Evolutionary conservation across 768 basidiomycete genomes (phyloP), one percentile per base, ranked within the genome.

Genomic region (Boletus bicolor): DNA sequence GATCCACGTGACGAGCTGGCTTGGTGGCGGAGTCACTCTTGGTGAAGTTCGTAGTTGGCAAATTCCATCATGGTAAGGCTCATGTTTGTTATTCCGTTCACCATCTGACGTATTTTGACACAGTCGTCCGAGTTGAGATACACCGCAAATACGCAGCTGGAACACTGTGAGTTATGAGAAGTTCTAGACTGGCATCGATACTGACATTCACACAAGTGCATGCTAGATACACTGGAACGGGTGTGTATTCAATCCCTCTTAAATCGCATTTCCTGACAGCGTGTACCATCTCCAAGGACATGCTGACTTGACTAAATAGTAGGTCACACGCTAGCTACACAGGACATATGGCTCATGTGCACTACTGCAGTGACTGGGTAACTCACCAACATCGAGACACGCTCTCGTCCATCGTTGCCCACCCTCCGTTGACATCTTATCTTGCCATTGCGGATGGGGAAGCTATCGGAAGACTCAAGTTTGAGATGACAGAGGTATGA

Each of bases 331-430:
- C 39, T 50, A n/a, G n/a, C 26, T 42, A 19, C 35, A 0, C 11
- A 28, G 39, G 32, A 59, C 44, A 35, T 34, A 41, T 41, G 46
- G 48, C 46, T 54, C 11, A 62, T 62, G 59, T 66, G 61, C 19
- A 38, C 34, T 50, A 5, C 3, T 67, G 8, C 32, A 98, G 96
- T 73, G 96, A 98, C 68, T 98, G 96, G 96, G 73, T 96, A 44
- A 97, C 93, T 7, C 93, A 98, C 73, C 96, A 98, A 68, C 95
- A 98, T 75, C 86, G 96, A 41, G 96, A 98, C 71, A 95, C 93
- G n/a, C 76, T 92, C 57, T 77, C 95, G 24, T 89, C 95, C 9
- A 94, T 98, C 59, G 85, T 94, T 44, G 93, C 96, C 2, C 97
- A 99, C 70, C 82, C 93, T 4, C 81, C 91, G 0, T 75, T 99